phyloP scores from a whole-genome alignment of 768 basidiomycete genomes.

The Tulasnella sp. region DNA sequence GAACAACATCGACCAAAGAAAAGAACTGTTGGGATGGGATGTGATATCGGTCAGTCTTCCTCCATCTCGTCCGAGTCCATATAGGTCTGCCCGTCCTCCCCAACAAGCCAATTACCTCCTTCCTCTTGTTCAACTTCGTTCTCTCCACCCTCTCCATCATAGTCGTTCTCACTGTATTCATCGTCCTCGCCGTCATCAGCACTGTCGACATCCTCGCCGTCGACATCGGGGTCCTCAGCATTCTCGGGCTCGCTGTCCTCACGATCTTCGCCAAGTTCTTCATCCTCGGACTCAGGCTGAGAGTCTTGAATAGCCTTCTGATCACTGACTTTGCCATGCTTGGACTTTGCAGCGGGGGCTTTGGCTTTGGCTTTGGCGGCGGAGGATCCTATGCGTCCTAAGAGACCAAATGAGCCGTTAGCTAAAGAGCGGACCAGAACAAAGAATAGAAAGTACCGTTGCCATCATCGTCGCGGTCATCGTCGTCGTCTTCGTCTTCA shows the following conservation, averaged over 20 bases:
- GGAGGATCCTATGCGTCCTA: no score
- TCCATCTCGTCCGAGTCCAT: background rate
- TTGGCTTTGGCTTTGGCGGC: no score
- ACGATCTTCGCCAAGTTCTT: background rate
- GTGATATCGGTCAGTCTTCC: no score
- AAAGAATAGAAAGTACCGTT: no score
- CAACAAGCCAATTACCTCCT: background rate
- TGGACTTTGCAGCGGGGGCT: background rate
- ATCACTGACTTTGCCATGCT: background rate
- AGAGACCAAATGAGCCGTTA: no score
- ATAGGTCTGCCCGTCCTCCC: background rate
- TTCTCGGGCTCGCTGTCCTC: background rate
- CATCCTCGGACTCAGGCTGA: background rate
- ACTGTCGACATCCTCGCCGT: no score
- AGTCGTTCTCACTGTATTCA: background rate
- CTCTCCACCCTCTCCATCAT: no score
- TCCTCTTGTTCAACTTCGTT: no score
- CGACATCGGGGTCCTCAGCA: no score
- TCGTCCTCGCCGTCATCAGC: background rate
- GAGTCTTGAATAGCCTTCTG: background rate
- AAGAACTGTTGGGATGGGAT: no score
- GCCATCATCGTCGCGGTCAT: background rate
- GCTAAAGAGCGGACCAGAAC: no score
- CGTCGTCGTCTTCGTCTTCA: background rate
- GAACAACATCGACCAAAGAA: no score